A percentile compares a stretch with the other conserved stretches of the same genome.
phyloP scores from a whole-genome alignment of 768 basidiomycete species.

The Termitomyces sp. region DNA sequence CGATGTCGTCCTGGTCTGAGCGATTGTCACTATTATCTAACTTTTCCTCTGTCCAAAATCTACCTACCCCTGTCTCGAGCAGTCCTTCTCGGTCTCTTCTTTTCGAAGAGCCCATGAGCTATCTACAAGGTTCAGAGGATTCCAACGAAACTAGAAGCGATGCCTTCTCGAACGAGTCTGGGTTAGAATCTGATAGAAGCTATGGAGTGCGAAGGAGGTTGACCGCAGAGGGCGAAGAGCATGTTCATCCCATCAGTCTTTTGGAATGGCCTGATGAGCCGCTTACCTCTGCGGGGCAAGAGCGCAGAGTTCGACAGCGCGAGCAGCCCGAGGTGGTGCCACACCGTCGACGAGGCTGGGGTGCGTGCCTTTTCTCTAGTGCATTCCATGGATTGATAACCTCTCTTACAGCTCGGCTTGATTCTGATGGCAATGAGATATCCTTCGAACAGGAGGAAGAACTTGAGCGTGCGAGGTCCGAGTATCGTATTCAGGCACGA shows the following conservation, averaged over 20 bases:
- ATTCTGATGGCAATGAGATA: conserved; percentile 59
- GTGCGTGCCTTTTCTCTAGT: conserved; percentile 21
- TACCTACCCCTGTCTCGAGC: conserved; percentile 28
- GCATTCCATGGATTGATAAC: neutral
- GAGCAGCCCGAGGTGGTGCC: neutral
- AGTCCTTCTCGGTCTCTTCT: conserved; percentile 26
- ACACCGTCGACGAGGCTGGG: conserved; percentile 38
- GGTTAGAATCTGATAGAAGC: conserved; percentile 18
- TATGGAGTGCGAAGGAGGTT: conserved; percentile 30
- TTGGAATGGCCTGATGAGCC: conserved; percentile 35
- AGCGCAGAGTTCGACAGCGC: conserved; percentile 9
- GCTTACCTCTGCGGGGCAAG: conserved; percentile 22
- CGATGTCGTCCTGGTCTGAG: conserved; percentile 20
- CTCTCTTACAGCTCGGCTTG: conserved; percentile 33
- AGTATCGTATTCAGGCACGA: conserved; percentile 33
- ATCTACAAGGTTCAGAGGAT: conserved; percentile 15
- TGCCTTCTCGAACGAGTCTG: conserved; percentile 2
- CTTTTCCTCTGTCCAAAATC: conserved; percentile 33
- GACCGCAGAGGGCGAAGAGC: conserved; percentile 31
- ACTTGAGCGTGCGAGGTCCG: conserved; percentile 47
- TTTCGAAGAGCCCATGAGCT: conserved; percentile 36
- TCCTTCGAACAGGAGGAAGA: conserved; percentile 57
- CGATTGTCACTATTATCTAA: conserved; percentile 36
- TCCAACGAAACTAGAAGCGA: conserved; percentile 2
- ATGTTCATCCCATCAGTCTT: conserved; percentile 32